Evolutionary conservation across 768 basidiomycete genomes (phyloP).

Genomic region (Suillus fuscotomentosus): DNA sequence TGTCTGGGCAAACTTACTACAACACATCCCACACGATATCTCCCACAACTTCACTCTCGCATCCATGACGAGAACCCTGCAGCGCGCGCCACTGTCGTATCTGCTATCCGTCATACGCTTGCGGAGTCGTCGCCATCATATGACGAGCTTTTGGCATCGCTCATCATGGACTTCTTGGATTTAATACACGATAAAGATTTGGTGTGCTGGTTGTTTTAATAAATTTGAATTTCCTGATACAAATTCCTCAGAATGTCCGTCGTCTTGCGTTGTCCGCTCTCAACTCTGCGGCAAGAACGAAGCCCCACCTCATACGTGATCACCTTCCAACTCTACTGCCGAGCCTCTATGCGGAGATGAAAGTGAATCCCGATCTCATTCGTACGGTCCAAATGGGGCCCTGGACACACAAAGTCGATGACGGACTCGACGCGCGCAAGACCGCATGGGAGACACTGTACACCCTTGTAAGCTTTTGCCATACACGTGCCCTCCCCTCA

Average conservation of each 20-base stretch:
- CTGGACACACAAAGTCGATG: slow-evolving; percentile 96
- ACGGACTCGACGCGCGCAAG: slow-evolving; percentile 94
- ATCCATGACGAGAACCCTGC: slow-evolving; percentile 67
- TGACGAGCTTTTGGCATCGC: slow-evolving; percentile 85
- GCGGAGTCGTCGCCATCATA: slow-evolving; percentile 83
- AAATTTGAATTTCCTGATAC: not conserved
- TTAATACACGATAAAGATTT: slow-evolving; percentile 88
- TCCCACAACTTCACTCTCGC: slow-evolving; percentile 88
- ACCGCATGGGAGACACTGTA: slow-evolving; percentile 98
- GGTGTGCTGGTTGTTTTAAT: slow-evolving; percentile 41
- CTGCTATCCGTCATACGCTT: slow-evolving; percentile 89
- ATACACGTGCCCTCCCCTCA: not conserved
- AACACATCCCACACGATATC: slow-evolving; percentile 84
- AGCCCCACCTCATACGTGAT: slow-evolving; percentile 88
- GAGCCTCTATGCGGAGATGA: slow-evolving; percentile 82
- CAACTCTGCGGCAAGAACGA: slow-evolving; percentile 94
- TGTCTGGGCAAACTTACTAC: slow-evolving; percentile 95
- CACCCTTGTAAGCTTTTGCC: slow-evolving; percentile 67
- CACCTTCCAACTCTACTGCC: slow-evolving; percentile 78
- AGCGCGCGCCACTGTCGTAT: slow-evolving; percentile 84
- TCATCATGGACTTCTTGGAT: slow-evolving; percentile 89
- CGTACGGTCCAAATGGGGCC: slow-evolving; percentile 96
- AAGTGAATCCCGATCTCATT: slow-evolving; percentile 74
- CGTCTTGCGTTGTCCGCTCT: slow-evolving; percentile 86
- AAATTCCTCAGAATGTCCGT: slow-evolving; percentile 69